These are phyloP conservation scores for Capsaspora owczarzaki DNA, from an alignment of 78 protist genomes.

Conservation along the genomic window DNA sequence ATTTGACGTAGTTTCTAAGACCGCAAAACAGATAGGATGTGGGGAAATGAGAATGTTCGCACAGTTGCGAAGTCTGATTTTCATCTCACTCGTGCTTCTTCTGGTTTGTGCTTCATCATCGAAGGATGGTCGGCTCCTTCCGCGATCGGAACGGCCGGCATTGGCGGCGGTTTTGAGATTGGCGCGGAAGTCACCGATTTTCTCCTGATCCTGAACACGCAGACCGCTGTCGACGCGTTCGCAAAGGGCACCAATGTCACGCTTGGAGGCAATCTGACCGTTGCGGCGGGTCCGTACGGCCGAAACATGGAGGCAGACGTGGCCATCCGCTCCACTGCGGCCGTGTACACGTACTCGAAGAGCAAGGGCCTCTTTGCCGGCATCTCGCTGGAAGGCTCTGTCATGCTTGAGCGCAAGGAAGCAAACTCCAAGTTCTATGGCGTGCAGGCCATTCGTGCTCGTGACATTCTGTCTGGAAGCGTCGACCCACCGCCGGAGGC, in stretches of 20 bases:
- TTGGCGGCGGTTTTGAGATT: slow-evolving; percentile 18
- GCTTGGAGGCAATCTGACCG: slow-evolving; percentile 23
- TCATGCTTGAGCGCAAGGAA: slow-evolving; percentile 19
- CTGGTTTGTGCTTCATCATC: too few relatives aligned
- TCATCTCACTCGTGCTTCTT: too few relatives aligned
- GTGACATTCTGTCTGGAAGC: neutral
- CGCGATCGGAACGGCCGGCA: neutral
- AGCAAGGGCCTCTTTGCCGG: neutral
- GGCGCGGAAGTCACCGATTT: slow-evolving; percentile 31
- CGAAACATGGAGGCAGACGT: slow-evolving; percentile 24
- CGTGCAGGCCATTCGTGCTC: neutral
- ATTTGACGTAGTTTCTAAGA: too few relatives aligned
- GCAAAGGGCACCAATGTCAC: slow-evolving; percentile 31
- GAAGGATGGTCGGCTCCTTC: slow-evolving; percentile 24
- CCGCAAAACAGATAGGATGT: too few relatives aligned
- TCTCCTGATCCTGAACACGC: slow-evolving; percentile 17
- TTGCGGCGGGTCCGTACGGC: slow-evolving; percentile 32
- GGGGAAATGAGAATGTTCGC: too few relatives aligned
- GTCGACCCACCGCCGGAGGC: neutral
- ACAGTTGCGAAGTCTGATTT: too few relatives aligned
- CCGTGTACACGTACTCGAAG: slow-evolving; percentile 19
- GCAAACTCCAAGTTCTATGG: slow-evolving; percentile 18
- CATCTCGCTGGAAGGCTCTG: neutral
- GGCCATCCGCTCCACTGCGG: slow-evolving; percentile 1
- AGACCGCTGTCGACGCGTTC: slow-evolving; percentile 22